These are phyloP conservation scores for Chalciporus chontae DNA, from an alignment of 768 basidiomycete genomes.

Conservation along the genomic window DNA sequence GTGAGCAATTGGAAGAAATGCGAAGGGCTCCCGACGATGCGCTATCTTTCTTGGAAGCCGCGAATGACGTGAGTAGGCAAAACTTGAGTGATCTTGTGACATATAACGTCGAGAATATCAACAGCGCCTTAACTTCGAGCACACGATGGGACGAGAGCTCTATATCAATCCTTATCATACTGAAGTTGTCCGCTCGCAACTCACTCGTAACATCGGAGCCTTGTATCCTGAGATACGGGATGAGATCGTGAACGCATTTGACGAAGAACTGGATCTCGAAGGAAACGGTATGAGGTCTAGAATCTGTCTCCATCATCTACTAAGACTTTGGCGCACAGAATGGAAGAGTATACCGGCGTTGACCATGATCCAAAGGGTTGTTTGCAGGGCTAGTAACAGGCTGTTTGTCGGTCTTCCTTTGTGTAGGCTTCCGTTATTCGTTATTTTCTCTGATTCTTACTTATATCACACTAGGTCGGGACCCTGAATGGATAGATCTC, in stretches of 20 bases:
- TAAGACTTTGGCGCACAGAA: constrained; percentile 22
- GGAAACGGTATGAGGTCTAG: constrained; percentile 8
- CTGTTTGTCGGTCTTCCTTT: constrained; percentile 47
- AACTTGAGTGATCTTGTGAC: neutral
- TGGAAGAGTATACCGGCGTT: constrained; percentile 36
- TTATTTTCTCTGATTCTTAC: neutral
- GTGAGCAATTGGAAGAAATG: constrained; percentile 36
- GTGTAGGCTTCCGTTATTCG: constrained; percentile 27
- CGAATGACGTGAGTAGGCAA: constrained; percentile 24
- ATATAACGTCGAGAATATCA: neutral
- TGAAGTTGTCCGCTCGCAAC: constrained; percentile 22
- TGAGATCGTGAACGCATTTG: constrained; percentile 41
- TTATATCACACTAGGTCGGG: constrained; percentile 31
- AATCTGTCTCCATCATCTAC: neutral
- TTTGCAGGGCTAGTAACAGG: constrained; percentile 42
- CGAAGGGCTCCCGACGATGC: constrained; percentile 35
- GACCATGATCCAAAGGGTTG: constrained; percentile 30
- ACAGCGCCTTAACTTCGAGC: constrained; percentile 34
- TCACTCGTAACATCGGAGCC: constrained; percentile 37
- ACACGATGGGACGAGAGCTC: constrained; percentile 37
- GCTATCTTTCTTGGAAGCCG: constrained; percentile 32
- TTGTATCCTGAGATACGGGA: constrained; percentile 40
- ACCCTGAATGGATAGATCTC: constrained; percentile 34
- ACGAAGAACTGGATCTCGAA: constrained; percentile 30
- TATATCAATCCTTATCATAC: constrained; percentile 31